Conservation (phyloP, 1,284 basidiomycete genomes). For the Phylloporus sp. region DNA sequence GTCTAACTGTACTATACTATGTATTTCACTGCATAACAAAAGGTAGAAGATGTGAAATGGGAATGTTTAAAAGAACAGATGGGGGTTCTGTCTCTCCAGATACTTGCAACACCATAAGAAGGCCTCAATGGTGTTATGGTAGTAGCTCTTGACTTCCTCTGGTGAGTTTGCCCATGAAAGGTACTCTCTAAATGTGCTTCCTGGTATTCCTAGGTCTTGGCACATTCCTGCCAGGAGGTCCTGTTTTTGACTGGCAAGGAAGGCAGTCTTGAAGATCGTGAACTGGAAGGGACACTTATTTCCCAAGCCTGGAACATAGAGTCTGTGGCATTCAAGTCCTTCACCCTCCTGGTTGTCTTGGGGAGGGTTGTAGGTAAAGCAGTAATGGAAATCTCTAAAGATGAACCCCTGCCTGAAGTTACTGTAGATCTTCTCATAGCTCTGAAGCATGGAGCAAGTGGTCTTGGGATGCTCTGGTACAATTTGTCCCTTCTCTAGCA, state of each 20-base stretch:
- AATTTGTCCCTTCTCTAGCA: neutral
- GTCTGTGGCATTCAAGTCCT: neutral
- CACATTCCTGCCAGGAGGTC: neutral
- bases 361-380: neutral
- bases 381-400: neutral
- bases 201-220: neutral
- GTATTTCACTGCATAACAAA: too few species aligned
- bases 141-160: neutral
- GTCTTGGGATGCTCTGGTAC: neutral
- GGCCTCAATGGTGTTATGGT: constrained; percentile 4
- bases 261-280: neutral
- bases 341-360: neutral
- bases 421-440: accelerated
- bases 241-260: neutral
- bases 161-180: neutral
- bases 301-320: neutral
- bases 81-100: neutral
- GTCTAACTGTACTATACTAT: too few species aligned
- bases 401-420: neutral
- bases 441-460: neutral
- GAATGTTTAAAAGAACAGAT: constrained; percentile 1
- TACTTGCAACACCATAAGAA: constrained; percentile 7
- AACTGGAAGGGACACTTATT: neutral
- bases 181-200: neutral
- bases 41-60: too few species aligned